These are phyloP conservation scores for Dothideomycetes sp. DNA, from an alignment of 2,329 filamentous ascomycete species.

Conservation along the genomic window DNA sequence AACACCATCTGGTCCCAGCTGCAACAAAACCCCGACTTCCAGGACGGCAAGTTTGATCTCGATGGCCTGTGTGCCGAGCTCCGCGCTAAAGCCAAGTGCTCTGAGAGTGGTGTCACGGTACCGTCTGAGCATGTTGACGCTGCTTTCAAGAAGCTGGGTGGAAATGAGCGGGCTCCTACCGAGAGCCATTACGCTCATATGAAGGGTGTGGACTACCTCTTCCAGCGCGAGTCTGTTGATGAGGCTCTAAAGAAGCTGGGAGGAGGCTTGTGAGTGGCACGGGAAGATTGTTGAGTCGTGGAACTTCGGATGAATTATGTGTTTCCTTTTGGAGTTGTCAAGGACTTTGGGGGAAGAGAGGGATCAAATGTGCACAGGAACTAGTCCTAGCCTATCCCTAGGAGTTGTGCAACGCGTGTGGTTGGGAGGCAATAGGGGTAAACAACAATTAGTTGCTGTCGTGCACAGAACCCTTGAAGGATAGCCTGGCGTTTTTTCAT, in stretches of 20 bases:
- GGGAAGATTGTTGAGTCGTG: too few species aligned
- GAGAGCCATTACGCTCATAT: constrained; percentile 4
- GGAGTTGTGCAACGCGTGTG: too few species aligned
- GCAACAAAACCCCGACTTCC: constrained; percentile 75
- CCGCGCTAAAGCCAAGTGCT: constrained; percentile 91
- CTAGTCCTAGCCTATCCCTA: too few species aligned
- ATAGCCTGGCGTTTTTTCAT: too few species aligned
- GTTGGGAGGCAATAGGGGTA: too few species aligned
- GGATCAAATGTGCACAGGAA: too few species aligned
- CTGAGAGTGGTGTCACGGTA: constrained; percentile 79
- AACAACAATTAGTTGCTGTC: too few species aligned
- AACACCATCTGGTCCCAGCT: constrained; percentile 91
- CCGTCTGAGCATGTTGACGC: constrained; percentile 78
- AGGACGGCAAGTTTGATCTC: constrained; percentile 84
- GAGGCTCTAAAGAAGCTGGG: constrained; percentile 15
- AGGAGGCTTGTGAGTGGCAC: too few species aligned
- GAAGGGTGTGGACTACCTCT: constrained; percentile 12
- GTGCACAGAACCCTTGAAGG: too few species aligned
- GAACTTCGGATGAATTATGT: too few species aligned
- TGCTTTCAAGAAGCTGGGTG: constrained; percentile 34
- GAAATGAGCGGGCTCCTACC: constrained; percentile 17
- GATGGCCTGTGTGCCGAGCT: constrained; percentile 87
- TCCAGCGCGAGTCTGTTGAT: constrained; percentile 18
- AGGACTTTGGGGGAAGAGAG: too few species aligned
- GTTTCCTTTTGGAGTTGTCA: too few species aligned